Base-by-base conservation (phyloP, 2,329 filamentous ascomycete genomes). In the Berkeleyomyces basicola region DNA sequence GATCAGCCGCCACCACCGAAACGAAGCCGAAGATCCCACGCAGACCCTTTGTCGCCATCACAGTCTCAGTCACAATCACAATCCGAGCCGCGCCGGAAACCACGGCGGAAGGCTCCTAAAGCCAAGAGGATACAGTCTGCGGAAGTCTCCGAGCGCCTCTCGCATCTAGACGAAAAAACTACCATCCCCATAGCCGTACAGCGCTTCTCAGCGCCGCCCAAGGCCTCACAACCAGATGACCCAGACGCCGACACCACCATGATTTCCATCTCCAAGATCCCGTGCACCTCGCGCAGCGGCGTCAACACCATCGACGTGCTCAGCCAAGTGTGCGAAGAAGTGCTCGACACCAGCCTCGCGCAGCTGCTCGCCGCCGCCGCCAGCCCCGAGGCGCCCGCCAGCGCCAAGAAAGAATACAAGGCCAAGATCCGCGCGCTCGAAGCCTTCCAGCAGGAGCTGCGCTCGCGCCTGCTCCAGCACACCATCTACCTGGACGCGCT, bases 221-320 rank as follows among this genome's bases (percentile, higher is more conserved):
- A 71, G 3, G 39, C 37, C 7, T 40, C 4, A n/a, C 42, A 37
- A 47, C 16, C 49, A 7, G 37, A n/a, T 2, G 74, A 75, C 3
- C 73, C 74, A 46, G 76, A 77, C 2, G 71, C 70, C 2, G 70
- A 71, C 7, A 72, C 74, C 23, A 70, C 72, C 2, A 75, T 82
- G 53, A 74, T 78, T 0, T 72, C 81, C 3, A 76, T 76, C 53
- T 69, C 72, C 1, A 77, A 80, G 3, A 80, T 84, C 1, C 79
- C 81, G 0, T 81, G 79, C 65, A 73, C 76, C 0, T 79, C 78
- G 67, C 76, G 77, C 14, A 71, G 74, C 31, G 80, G 81, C 55
- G 82, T 85, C 66, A 86, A 82, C 58, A 76, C 80, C 0, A 74
- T 86, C 2, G 83, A 86, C 67, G 82, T 86, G 1, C 74, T 86